Percentiles rank a stretch among this genome's conserved stretches.
phyloP scores from a whole-genome alignment of 202 grass and related monocot genomes.

The Carex arenaria region DNA sequence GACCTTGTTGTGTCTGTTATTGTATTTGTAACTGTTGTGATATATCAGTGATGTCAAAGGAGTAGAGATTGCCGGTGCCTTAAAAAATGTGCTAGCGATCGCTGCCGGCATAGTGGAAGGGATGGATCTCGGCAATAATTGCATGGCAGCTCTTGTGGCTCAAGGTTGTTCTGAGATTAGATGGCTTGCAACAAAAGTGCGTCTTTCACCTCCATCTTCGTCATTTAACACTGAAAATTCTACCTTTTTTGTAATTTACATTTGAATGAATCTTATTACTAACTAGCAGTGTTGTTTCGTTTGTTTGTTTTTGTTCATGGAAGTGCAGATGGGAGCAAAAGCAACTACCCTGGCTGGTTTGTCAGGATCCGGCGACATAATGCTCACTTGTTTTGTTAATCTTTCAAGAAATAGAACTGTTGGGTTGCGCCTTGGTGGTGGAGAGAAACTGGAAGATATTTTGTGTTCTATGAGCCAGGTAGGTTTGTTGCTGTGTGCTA shows the following conservation, averaged over 20 bases:
- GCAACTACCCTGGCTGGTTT: conserved; percentile 84
- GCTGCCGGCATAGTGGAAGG: conserved; percentile 96
- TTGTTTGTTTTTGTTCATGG: neutral
- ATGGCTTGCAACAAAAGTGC: conserved; percentile 91
- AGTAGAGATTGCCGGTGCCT: conserved; percentile 92
- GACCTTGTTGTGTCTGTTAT: conserved; percentile 9
- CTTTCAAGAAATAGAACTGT: conserved; percentile 94
- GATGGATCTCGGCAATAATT: conserved; percentile 93
- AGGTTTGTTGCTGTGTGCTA: neutral
- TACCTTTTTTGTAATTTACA: neutral
- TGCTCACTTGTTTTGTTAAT: conserved; percentile 98
- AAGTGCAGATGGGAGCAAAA: conserved; percentile 84
- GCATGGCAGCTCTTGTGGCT: conserved; percentile 93
- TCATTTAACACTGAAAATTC: conserved; percentile 1
- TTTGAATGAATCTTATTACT: neutral
- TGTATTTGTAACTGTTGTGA: conserved; percentile 47
- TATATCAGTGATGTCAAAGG: conserved; percentile 95
- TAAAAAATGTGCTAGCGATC: conserved; percentile 98
- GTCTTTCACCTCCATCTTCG: neutral
- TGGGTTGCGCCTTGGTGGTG: conserved; percentile 79
- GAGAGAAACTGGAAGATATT: conserved; percentile 77
- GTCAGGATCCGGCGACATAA: conserved; percentile 93
- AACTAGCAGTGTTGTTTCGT: neutral
- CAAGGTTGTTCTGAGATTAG: conserved; percentile 98
- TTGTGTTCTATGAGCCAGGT: conserved; percentile 94